phyloP scores from a whole-genome alignment of 331 rosid genomes.

The Malus hybrid region DNA sequence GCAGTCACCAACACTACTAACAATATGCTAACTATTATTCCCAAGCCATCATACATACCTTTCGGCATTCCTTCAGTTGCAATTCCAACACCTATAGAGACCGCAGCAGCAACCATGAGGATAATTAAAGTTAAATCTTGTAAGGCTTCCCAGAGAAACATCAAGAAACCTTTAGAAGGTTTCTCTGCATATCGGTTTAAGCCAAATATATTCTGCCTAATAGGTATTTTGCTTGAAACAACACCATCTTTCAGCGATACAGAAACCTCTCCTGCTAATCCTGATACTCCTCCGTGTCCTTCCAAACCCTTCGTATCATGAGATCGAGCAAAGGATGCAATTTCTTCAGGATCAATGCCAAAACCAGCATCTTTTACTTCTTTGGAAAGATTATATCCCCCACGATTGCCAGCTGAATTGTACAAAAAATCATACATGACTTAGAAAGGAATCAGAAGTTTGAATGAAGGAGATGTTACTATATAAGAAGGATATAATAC shows the following conservation, averaged over 20 bases:
- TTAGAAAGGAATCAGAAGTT: not conserved
- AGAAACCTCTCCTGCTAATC: slow-evolving; percentile 44
- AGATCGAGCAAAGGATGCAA: slow-evolving; percentile 53
- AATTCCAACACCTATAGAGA: slow-evolving; percentile 72
- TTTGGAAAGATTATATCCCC: slow-evolving; percentile 28
- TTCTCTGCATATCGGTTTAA: slow-evolving; percentile 45
- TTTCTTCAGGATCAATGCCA: slow-evolving; percentile 48
- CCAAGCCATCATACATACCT: slow-evolving; percentile 85
- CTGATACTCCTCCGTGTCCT: slow-evolving; percentile 40
- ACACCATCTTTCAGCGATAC: slow-evolving; percentile 50
- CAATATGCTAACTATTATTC: slow-evolving; percentile 62
- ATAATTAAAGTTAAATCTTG: slow-evolving; percentile 44
- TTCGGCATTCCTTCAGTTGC: slow-evolving; percentile 77
- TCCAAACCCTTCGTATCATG: slow-evolving; percentile 45
- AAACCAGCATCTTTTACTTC: slow-evolving; percentile 58
- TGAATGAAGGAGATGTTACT: not conserved
- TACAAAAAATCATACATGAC: not conserved
- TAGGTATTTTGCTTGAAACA: slow-evolving; percentile 31
- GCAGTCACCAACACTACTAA: slow-evolving; percentile 77
- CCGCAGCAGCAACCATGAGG: slow-evolving; percentile 53
- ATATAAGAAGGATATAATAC: slow-evolving; percentile 15
- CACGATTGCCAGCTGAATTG: slow-evolving; percentile 49
- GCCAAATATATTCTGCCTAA: slow-evolving; percentile 49
- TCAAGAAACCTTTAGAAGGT: slow-evolving; percentile 69
- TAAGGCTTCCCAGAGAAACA: slow-evolving; percentile 61